Evolutionary conservation across 2,329 filamentous ascomycete genomes (phyloP).

Genomic region (Calonectria multiphialidica): DNA sequence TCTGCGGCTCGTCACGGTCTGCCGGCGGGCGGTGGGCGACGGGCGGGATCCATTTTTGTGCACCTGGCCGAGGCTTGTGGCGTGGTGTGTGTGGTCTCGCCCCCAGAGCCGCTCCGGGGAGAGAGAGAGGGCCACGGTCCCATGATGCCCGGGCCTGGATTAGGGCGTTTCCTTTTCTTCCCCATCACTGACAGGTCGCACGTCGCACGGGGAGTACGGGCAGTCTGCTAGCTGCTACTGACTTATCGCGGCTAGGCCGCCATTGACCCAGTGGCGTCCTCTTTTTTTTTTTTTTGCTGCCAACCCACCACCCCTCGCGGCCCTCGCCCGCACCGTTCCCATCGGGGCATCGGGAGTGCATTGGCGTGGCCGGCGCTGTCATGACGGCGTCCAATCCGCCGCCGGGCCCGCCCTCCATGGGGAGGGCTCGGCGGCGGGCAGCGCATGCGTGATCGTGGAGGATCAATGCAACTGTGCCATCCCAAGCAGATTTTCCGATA

Average conservation of each 20-base stretch:
- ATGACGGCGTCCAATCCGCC: constrained; percentile 10
- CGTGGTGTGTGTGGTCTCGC: neutral
- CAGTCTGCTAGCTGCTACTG: neutral
- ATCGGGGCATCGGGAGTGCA: neutral
- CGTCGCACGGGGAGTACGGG: neutral
- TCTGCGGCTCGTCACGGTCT: neutral
- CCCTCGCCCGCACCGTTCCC: neutral
- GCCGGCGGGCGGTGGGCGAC: neutral
- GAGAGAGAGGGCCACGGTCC: neutral
- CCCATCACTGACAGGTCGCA: neutral
- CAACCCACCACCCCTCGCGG: neutral
- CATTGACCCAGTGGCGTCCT: neutral
- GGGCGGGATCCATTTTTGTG: neutral
- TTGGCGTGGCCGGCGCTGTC: neutral
- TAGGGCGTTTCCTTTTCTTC: too few species aligned
- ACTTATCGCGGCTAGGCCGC: neutral
- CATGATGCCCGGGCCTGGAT: neutral
- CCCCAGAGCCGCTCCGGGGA: neutral
- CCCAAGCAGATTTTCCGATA: neutral
- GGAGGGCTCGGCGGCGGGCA: neutral
- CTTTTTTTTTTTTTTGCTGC: too few species aligned
- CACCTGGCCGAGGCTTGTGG: neutral
- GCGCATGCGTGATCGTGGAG: constrained; percentile 10
- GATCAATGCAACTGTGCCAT: neutral
- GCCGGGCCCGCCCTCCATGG: neutral